Conservation (phyloP, 2,329 filamentous ascomycete genomes). For the Fusarium napiforme region DNA sequence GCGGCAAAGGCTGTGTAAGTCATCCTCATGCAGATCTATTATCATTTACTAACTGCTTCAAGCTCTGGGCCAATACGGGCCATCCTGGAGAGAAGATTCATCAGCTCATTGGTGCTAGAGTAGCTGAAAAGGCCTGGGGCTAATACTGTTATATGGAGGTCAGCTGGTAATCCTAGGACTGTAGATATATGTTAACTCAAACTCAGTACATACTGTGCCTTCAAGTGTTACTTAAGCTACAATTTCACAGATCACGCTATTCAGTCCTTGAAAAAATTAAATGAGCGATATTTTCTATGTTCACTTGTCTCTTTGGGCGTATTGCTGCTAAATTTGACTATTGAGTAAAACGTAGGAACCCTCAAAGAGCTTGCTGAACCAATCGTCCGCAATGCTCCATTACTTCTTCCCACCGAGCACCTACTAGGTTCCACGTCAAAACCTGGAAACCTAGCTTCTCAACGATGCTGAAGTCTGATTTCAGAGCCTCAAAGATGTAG, state of each 20-base stretch:
- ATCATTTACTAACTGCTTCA: not conserved
- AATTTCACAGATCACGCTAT: not conserved
- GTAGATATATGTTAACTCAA: not conserved
- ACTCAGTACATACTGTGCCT: no score
- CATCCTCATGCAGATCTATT: accelerated
- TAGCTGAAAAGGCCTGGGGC: not conserved
- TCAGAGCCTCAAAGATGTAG: not conserved
- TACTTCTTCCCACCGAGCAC: not conserved
- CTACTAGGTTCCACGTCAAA: not conserved
- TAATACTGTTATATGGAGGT: accelerated
- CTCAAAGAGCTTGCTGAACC: not conserved
- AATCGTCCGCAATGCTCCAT: not conserved
- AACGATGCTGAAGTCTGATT: not conserved
- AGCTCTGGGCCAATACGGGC: not conserved
- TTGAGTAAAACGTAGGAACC: not conserved
- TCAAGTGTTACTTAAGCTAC: no score
- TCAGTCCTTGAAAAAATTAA: accelerated
- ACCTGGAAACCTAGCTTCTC: not conserved
- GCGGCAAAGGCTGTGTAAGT: constrained; percentile 5
- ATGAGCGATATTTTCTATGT: accelerated
- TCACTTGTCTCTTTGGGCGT: not conserved
- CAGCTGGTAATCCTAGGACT: accelerated
- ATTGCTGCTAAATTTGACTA: no score
- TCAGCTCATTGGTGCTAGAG: not conserved
- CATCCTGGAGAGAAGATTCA: constrained; percentile 2